Percentiles rank a stretch among this genome's conserved stretches.
Conservation (phyloP, 2,329 filamentous ascomycete species). For the Teratosphaeria zuluensis region DNA sequence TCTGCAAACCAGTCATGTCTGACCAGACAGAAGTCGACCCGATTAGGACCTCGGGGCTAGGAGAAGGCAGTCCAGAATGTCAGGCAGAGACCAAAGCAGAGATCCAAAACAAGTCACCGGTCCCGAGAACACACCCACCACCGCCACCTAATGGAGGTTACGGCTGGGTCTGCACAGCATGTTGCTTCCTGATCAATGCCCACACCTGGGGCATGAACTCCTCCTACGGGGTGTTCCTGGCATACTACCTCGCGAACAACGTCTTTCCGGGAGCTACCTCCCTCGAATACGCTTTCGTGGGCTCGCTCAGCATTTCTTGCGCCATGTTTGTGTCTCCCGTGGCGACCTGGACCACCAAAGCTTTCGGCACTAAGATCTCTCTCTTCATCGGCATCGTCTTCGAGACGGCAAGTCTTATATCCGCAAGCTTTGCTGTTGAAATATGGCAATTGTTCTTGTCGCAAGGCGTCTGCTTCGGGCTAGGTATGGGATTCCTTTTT, state of each 20-base stretch:
- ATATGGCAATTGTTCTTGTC: slow-evolving; percentile 70
- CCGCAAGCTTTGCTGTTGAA: slow-evolving; percentile 56
- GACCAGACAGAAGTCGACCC: background rate
- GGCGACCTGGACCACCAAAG: slow-evolving; percentile 51
- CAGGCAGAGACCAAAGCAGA: background rate
- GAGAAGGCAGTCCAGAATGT: background rate
- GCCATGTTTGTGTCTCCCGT: slow-evolving; percentile 61
- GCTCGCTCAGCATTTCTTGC: slow-evolving; percentile 56
- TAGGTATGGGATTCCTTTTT: slow-evolving; percentile 69
- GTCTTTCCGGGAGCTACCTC: slow-evolving; percentile 54
- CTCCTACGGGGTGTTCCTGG: slow-evolving; percentile 63
- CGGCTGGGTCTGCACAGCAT: slow-evolving; percentile 46
- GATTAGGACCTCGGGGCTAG: background rate
- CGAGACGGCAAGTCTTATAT: slow-evolving; percentile 55
- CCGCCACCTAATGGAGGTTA: slow-evolving; percentile 43
- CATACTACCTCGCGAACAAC: slow-evolving; percentile 59
- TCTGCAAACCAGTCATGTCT: background rate
- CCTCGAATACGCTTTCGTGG: slow-evolving; percentile 69
- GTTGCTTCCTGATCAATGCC: slow-evolving; percentile 34
- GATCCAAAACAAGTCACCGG: background rate
- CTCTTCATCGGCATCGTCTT: slow-evolving; percentile 56
- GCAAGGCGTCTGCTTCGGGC: slow-evolving; percentile 68
- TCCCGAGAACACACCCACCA: background rate
- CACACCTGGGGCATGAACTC: slow-evolving; percentile 37
- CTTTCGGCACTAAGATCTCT: slow-evolving; percentile 53